phyloP scores from a whole-genome alignment of 1,139 yeast genomes.

The Geotrichum restrictum region DNA sequence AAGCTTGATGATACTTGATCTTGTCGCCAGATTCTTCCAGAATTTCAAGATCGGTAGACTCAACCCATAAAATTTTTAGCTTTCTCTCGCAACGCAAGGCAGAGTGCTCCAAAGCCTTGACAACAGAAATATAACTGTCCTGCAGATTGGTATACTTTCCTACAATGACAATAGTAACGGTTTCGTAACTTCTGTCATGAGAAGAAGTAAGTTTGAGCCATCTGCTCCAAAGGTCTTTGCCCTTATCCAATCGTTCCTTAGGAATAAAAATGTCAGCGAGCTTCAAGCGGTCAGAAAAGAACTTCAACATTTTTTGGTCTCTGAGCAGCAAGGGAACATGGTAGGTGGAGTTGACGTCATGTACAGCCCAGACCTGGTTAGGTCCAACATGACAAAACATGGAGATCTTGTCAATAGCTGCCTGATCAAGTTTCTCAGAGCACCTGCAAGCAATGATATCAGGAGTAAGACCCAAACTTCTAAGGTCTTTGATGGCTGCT shows the following conservation, averaged over 20 bases:
- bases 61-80: conserved; percentile 92
- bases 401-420: conserved; percentile 90
- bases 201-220: conserved; percentile 78
- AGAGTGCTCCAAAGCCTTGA: conserved; percentile 91
- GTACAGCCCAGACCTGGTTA: conserved; percentile 93
- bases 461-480: conserved; percentile 91
- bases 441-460: conserved; percentile 99
- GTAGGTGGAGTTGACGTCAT: conserved; percentile 94
- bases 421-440: conserved; percentile 69
- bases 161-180: conserved; percentile 89
- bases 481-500: conserved; percentile 94
- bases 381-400: conserved; percentile 99
- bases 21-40: conserved; percentile 60
- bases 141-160: conserved; percentile 96
- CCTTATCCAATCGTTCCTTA: conserved; percentile 55
- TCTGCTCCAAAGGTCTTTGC: conserved; percentile 63
- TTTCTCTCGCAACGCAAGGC: conserved; percentile 84
- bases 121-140: conserved; percentile 91
- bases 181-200: conserved; percentile 77
- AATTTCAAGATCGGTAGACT: conserved; percentile 83
- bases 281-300: conserved; percentile 63
- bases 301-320: conserved; percentile 81
- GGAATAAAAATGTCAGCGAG: conserved; percentile 53
- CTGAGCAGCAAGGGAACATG: conserved; percentile 90
- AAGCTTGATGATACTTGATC: conserved; percentile 84